These are phyloP conservation scores for Termitomyces sp. DNA, from an alignment of 768 basidiomycete species.

Conservation along the genomic window DNA sequence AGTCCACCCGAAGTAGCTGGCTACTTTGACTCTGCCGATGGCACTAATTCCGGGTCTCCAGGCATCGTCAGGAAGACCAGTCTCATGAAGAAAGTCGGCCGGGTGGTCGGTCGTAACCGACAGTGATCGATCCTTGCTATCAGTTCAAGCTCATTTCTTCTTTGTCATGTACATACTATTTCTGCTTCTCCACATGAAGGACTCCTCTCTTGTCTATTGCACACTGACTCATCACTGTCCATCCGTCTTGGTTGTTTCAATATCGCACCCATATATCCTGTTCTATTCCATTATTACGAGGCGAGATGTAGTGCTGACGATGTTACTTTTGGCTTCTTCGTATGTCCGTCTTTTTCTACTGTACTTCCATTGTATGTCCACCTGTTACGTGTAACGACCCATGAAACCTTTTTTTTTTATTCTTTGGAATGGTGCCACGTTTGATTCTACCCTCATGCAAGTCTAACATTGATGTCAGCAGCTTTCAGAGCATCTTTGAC, in stretches of 20 bases:
- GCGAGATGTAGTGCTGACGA: constrained; percentile 17
- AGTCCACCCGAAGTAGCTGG: constrained; percentile 30
- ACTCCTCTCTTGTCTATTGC: constrained; percentile 12
- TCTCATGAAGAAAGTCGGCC: constrained; percentile 77
- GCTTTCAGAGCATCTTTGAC: constrained; percentile 63
- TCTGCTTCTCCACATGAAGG: not conserved
- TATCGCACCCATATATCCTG: constrained; percentile 17
- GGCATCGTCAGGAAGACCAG: constrained; percentile 72
- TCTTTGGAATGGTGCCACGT: not conserved
- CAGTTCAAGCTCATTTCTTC: no score
- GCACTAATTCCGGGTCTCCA: constrained; percentile 29
- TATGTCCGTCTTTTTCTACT: not conserved
- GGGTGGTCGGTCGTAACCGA: constrained; percentile 61
- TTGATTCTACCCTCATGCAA: not conserved
- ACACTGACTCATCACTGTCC: constrained; percentile 18
- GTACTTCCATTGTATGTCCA: constrained; percentile 12
- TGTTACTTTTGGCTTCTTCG: not conserved
- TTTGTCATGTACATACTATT: constrained; percentile 12
- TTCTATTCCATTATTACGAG: not conserved
- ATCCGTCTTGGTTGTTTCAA: constrained; percentile 20
- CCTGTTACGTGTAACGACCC: constrained; percentile 7
- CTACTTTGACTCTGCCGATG: constrained; percentile 50
- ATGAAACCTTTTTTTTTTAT: not conserved
- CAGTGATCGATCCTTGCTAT: no score
- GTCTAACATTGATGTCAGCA: constrained; percentile 49